Conservation (phyloP, 2,329 filamentous ascomycete genomes). For the Lecanicillium sp. region DNA sequence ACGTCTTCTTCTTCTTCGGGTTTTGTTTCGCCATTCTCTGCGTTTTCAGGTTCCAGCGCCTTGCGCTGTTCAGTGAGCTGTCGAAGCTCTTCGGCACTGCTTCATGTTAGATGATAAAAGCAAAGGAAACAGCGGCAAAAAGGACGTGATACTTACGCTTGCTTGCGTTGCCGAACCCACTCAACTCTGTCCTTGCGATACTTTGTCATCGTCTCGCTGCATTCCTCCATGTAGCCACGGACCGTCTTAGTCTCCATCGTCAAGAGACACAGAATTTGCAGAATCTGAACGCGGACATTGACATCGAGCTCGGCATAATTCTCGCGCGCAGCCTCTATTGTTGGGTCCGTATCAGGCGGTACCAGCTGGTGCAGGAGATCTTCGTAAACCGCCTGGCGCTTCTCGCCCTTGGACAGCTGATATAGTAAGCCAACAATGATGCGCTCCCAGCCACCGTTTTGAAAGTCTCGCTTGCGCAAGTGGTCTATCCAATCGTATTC, state of each 20-base stretch:
- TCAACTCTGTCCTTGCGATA: constrained; percentile 96
- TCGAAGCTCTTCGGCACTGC: constrained; percentile 64
- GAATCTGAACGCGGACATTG: constrained; percentile 69
- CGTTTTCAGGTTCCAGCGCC: constrained; percentile 64
- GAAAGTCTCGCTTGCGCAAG: constrained; percentile 74
- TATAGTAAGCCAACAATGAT: constrained; percentile 82
- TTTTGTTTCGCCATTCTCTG: constrained; percentile 44
- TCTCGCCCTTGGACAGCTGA: constrained; percentile 70
- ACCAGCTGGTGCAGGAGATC: constrained; percentile 74
- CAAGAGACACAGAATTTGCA: constrained; percentile 81
- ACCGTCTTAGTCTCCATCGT: constrained; percentile 80
- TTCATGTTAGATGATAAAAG: too few species aligned
- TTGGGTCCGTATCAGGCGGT: constrained; percentile 67
- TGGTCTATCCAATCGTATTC: constrained; percentile 79
- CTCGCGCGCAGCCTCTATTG: constrained; percentile 60
- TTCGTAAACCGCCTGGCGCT: constrained; percentile 64
- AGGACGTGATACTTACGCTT: too few species aligned
- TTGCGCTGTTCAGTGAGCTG: constrained; percentile 65
- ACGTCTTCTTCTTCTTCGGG: constrained; percentile 45
- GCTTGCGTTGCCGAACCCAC: constrained; percentile 69
- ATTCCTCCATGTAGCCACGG: constrained; percentile 82
- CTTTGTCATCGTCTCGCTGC: constrained; percentile 87
- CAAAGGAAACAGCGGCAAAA: too few species aligned
- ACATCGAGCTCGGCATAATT: constrained; percentile 73
- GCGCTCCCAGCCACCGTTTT: constrained; percentile 82